Percentiles rank a stretch among this genome's conserved stretches.
Conservation (phyloP, 306 rosid species). For the Purshia tridentata region DNA sequence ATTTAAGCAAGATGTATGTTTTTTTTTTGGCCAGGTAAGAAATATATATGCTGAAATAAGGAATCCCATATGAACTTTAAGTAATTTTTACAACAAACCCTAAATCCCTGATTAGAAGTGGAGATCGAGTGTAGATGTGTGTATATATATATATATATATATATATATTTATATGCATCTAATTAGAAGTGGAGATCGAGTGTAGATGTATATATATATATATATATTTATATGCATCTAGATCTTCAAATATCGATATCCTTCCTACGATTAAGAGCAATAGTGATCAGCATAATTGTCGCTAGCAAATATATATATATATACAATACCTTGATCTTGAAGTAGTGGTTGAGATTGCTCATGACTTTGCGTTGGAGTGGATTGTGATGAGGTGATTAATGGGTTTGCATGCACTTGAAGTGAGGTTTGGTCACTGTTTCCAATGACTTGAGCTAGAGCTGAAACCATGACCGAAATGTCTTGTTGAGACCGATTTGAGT, state of each 20-base stretch:
- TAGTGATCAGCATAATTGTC: background rate
- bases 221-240: too few relatives aligned
- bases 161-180: too few relatives aligned
- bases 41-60: background rate
- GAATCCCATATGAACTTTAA: background rate
- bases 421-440: conserved; percentile 26
- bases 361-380: conserved; percentile 3
- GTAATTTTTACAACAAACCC: background rate
- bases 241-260: too few relatives aligned
- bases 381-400: conserved; percentile 1
- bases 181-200: too few relatives aligned
- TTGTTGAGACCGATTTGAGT: conserved; percentile 67
- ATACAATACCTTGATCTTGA: conserved; percentile 51
- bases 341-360: conserved; percentile 37
- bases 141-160: too few relatives aligned
- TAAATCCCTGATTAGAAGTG: background rate
- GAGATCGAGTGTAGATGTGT: too few relatives aligned
- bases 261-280: background rate
- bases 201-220: too few relatives aligned
- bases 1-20: too few relatives aligned
- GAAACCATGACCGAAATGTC: conserved; percentile 78
- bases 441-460: conserved; percentile 72
- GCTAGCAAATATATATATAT: background rate
- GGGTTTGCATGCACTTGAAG: conserved; percentile 24
- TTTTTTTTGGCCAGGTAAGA: too few relatives aligned